phyloP scores from a whole-genome alignment of 2,329 filamentous ascomycete species.

The Penicillium sp. region DNA sequence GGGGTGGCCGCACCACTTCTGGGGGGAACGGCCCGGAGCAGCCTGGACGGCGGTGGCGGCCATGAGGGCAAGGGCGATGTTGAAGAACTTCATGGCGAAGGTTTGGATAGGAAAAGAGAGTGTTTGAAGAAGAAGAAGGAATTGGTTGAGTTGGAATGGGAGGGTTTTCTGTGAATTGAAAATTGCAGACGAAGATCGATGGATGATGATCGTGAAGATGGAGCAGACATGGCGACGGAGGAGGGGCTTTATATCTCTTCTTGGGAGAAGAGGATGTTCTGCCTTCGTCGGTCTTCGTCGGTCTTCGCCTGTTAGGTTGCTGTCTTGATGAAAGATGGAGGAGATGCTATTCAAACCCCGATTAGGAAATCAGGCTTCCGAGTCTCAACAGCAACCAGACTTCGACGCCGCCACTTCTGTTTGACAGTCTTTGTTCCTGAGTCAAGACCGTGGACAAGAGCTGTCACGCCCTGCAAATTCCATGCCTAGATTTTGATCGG shows the following conservation, averaged over 20 bases:
- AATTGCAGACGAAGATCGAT: conserved; percentile 15
- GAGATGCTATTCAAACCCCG: conserved; percentile 11
- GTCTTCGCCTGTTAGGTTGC: not conserved
- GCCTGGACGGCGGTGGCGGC: conserved; percentile 41
- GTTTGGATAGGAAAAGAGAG: conserved; percentile 13
- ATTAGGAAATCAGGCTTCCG: conserved; percentile 3
- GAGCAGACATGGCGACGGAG: not conserved
- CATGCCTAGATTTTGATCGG: not conserved
- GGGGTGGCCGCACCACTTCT: conserved; percentile 34
- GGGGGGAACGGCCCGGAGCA: conserved; percentile 23
- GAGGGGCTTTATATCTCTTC: conserved; percentile 4
- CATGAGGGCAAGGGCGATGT: conserved; percentile 45
- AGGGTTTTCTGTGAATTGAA: conserved; percentile 1
- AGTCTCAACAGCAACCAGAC: not conserved
- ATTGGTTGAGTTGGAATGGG: conserved; percentile 7
- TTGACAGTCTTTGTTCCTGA: not conserved
- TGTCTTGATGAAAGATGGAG: not conserved
- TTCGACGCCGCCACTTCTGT: not conserved
- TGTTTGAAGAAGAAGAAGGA: conserved; percentile 5
- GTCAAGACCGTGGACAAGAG: not conserved
- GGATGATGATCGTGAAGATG: conserved; percentile 2
- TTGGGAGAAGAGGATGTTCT: not conserved
- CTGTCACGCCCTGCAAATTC: not conserved
- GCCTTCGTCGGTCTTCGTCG: not conserved
- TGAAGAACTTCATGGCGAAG: conserved; percentile 53